A percentile compares a stretch with the other conserved stretches of the same genome.
Conservation (phyloP, 208 protist species). For the Wallacemonas sp. region DNA sequence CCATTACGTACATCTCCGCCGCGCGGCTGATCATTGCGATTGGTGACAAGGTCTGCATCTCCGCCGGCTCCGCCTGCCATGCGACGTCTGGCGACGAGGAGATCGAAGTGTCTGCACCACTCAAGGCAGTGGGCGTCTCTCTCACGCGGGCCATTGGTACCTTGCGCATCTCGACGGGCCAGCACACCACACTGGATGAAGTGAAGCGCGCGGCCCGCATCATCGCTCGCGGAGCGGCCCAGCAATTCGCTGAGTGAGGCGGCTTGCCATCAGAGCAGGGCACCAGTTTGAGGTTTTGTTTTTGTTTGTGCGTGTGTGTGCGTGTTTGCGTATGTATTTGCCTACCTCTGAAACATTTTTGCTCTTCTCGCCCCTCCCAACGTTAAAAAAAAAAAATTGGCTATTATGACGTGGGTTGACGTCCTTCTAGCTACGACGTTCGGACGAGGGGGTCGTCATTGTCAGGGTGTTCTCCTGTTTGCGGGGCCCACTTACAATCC, state of each 20-base stretch:
- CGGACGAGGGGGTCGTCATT: too few species aligned
- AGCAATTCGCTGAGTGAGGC: slow-evolving; percentile 74
- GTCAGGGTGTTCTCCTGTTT: too few species aligned
- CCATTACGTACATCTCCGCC: slow-evolving; percentile 72
- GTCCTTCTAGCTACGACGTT: too few species aligned
- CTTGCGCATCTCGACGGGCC: slow-evolving; percentile 74
- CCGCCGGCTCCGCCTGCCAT: slow-evolving; percentile 85
- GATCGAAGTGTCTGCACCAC: slow-evolving; percentile 64
- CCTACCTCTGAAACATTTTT: too few species aligned
- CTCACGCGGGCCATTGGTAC: slow-evolving; percentile 68
- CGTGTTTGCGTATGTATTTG: too few species aligned
- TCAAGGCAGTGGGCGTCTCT: slow-evolving; percentile 60
- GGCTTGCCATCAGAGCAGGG: too few species aligned
- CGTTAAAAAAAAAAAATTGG: background rate
- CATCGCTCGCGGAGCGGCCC: slow-evolving; percentile 66
- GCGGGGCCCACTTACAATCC: too few species aligned
- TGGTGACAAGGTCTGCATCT: slow-evolving; percentile 79
- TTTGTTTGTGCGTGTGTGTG: too few species aligned
- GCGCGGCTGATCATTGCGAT: slow-evolving; percentile 58
- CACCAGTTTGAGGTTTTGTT: background rate
- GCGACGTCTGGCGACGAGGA: slow-evolving; percentile 42
- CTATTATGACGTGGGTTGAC: too few species aligned
- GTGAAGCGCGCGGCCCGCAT: slow-evolving; percentile 65
- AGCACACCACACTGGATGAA: slow-evolving; percentile 64
- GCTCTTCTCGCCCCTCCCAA: too few species aligned